Evolutionary conservation across 176 grass and related monocot species (phyloP).

Genomic region (Carex kokanica): DNA sequence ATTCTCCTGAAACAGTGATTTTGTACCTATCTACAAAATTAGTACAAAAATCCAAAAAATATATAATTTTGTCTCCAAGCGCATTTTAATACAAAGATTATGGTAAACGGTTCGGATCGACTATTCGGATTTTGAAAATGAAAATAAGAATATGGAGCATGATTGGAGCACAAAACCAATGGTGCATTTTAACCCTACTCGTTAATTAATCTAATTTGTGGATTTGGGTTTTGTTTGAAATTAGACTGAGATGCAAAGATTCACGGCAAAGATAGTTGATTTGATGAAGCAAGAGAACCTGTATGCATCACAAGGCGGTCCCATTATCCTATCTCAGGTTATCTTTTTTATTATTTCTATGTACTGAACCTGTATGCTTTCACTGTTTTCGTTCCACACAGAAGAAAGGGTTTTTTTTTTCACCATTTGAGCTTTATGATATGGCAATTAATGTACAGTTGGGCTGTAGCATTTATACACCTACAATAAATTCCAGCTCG

Average conservation of each 20-base stretch:
- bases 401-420: neutral
- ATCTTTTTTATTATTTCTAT: neutral
- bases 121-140: too few relatives aligned
- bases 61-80: too few relatives aligned
- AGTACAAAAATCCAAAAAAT: too few relatives aligned
- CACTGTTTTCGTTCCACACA: neutral
- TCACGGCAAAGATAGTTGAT: constrained; percentile 86
- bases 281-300: constrained; percentile 86
- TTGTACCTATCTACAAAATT: too few relatives aligned
- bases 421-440: neutral
- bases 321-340: constrained; percentile 95
- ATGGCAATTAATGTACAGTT: neutral
- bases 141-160: too few relatives aligned
- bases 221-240: neutral
- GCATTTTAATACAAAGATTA: too few relatives aligned
- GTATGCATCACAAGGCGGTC: constrained; percentile 96
- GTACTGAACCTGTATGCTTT: neutral
- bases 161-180: too few relatives aligned
- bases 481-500: constrained; percentile 13
- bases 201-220: neutral
- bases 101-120: too few relatives aligned
- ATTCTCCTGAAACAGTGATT: too few relatives aligned
- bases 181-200: too few relatives aligned
- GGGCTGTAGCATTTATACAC: constrained; percentile 10
- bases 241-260: constrained; percentile 86